These are phyloP conservation scores for Santalum album DNA, from an alignment of 164 flowering plant genomes.

Conservation along the genomic window DNA sequence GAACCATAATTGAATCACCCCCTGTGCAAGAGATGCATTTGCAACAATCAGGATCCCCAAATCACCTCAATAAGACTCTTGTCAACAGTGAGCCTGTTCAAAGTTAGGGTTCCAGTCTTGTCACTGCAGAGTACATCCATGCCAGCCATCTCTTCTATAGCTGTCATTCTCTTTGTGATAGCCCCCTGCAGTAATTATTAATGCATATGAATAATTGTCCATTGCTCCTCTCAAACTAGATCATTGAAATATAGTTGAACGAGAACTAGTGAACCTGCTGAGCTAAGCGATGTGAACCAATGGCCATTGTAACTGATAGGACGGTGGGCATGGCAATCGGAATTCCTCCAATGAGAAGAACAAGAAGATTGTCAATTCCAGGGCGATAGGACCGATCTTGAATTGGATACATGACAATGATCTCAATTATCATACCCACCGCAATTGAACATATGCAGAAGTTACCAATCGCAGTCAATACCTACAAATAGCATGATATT, in stretches of 20 bases:
- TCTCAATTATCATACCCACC: constrained; percentile 70
- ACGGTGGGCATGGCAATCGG: constrained; percentile 96
- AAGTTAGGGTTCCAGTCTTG: constrained; percentile 79
- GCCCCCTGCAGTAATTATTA: constrained; percentile 53
- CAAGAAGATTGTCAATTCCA: constrained; percentile 79
- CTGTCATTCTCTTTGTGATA: constrained; percentile 95
- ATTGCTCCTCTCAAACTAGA: not conserved
- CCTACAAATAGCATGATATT: constrained; percentile 47
- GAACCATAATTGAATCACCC: not conserved
- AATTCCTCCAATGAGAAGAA: constrained; percentile 82
- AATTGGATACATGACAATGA: constrained; percentile 70
- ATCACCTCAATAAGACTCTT: constrained; percentile 74
- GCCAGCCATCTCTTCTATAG: constrained; percentile 98
- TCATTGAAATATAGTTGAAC: not conserved
- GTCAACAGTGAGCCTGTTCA: constrained; percentile 82
- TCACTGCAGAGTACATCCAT: constrained; percentile 98
- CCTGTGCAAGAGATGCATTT: not conserved
- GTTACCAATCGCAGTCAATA: constrained; percentile 79
- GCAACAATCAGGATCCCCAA: not conserved
- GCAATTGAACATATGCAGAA: constrained; percentile 88
- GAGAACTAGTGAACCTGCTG: constrained; percentile 51
- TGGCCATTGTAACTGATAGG: constrained; percentile 83
- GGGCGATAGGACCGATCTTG: constrained; percentile 62
- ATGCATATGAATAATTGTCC: not conserved
- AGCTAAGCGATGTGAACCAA: constrained; percentile 75